Evolutionary conservation across 768 basidiomycete genomes (phyloP).

Genomic region (Agrocybe chaxingu): DNA sequence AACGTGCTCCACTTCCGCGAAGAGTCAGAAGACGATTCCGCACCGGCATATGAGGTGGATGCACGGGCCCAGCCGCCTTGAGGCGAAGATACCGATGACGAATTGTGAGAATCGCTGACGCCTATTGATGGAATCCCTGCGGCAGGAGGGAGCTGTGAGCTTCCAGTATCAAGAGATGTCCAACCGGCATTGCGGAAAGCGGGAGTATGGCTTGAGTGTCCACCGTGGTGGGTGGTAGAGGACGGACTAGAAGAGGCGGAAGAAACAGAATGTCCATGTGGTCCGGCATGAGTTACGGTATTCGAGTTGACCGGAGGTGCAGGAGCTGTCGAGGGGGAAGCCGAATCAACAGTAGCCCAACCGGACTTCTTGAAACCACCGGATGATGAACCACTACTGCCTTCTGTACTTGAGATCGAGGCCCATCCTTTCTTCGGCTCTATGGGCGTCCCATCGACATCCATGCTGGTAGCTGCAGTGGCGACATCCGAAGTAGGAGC

Average conservation of each 20-base stretch:
- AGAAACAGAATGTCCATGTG: background rate
- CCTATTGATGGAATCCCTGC: too few relatives aligned
- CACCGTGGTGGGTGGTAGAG: background rate
- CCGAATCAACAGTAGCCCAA: conserved; percentile 45
- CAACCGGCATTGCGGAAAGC: conserved; percentile 54
- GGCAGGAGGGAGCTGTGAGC: conserved; percentile 17
- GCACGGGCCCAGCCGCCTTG: conserved; percentile 8
- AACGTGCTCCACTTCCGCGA: conserved; percentile 3
- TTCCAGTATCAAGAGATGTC: conserved; percentile 59
- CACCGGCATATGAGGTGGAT: conserved; percentile 2
- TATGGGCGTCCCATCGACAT: conserved; percentile 16
- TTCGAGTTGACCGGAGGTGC: background rate
- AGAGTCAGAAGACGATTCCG: conserved; percentile 3
- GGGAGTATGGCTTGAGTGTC: conserved; percentile 9
- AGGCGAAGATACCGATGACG: background rate
- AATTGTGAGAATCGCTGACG: background rate
- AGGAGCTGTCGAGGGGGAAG: conserved; percentile 11
- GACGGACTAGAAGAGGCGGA: conserved; percentile 1
- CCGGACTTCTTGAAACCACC: conserved; percentile 42
- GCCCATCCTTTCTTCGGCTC: conserved; percentile 52
- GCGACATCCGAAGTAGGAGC: conserved; percentile 15
- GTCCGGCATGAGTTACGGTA: background rate
- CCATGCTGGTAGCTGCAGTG: conserved; percentile 20
- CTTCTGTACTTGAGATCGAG: conserved; percentile 25
- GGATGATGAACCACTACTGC: conserved; percentile 15